Evolutionary conservation across 2,329 filamentous ascomycete species (phyloP), one percentile per base, ranked within the genome.

Genomic region (Neofusicoccum kwambonambiense): DNA sequence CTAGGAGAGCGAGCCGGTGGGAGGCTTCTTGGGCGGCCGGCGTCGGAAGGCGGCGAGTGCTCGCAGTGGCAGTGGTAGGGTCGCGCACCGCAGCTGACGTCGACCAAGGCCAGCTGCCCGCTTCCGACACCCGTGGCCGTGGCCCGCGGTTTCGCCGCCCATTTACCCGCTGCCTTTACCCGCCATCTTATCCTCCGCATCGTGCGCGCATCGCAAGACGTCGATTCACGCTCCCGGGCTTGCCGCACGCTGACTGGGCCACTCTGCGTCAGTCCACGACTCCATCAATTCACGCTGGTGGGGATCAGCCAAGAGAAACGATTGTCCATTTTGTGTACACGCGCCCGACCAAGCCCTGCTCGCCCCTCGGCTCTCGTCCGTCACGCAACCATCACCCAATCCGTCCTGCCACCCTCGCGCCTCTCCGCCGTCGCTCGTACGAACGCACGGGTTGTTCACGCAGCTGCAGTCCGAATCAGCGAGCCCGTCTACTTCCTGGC

Each of bases 91-190:
- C 22, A 22, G 22, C 27, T 52, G 50, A 39, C 50, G 50, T 52
- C 50, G 50, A 39, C 50, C 5, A 31, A 7, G 27, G 27, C 27
- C 27, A 31, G 27, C 27, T 31, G 27, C 27, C 27, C 5, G 27
- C 27, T 31, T 31, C 27, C 27, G 27, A 31, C 8, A 31, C 50
- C 22, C 22, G 22, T 22, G 22, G 37, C 37, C 56, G 37, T 19
- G 56, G 47, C 31, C 56, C 56, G 56, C 56, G n/a, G 41, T 22
- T 60, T 60, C 56, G 31, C 56, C 56, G 56, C 42, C 31, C 2
- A 7, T 60, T 60, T 35, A 60, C 4, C 56, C 56, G 56, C 11
- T 41, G 11, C 4, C 13, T 60, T 60, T 60, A 60, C 6, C 56
- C 56, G 56, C 27, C 52, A 6, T 31, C 39, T 57, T 39, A 37